Conservation (phyloP, 2,329 filamentous ascomycete species). For the Hypoxylon sp. region DNA sequence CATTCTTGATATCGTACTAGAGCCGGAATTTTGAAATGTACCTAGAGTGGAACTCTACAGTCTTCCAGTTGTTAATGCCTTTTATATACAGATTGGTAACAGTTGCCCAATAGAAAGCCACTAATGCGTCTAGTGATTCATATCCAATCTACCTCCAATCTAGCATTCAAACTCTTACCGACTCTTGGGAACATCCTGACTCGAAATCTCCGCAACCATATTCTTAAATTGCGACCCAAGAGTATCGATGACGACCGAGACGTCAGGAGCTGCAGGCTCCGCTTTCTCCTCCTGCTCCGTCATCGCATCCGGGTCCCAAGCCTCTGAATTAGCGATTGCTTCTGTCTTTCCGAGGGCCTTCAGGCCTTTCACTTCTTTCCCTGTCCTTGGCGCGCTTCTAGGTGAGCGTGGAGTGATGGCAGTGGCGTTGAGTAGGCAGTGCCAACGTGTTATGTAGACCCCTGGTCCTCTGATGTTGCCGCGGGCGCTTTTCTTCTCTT, state of each 20-base stretch:
- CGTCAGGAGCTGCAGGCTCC: conserved; percentile 55
- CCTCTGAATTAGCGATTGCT: conserved; percentile 46
- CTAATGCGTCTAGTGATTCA: not conserved
- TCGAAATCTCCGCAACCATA: conserved; percentile 43
- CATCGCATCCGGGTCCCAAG: conserved; percentile 43
- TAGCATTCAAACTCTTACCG: not conserved
- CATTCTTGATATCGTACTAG: too few species aligned
- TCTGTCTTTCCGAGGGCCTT: conserved; percentile 59
- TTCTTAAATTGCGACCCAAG: conserved; percentile 41
- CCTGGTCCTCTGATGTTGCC: conserved; percentile 71
- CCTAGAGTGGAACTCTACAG: too few species aligned
- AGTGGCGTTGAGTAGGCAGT: conserved; percentile 76
- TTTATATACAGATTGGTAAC: too few species aligned
- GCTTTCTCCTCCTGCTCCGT: conserved; percentile 49
- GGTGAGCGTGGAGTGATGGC: conserved; percentile 71
- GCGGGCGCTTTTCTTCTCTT: conserved; percentile 14
- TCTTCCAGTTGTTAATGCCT: too few species aligned
- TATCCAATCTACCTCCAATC: too few species aligned
- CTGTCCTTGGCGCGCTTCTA: conserved; percentile 64
- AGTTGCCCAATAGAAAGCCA: not conserved
- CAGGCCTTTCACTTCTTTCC: conserved; percentile 62
- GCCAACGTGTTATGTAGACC: conserved; percentile 78
- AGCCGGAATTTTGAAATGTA: too few species aligned
- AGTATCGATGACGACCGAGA: conserved; percentile 47
- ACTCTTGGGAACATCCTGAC: conserved; percentile 19